Percentiles rank a stretch among this genome's conserved stretches.
These are phyloP conservation scores for Monilinia fructicola DNA, from an alignment of 2,329 filamentous ascomycete species.

Conservation along the genomic window DNA sequence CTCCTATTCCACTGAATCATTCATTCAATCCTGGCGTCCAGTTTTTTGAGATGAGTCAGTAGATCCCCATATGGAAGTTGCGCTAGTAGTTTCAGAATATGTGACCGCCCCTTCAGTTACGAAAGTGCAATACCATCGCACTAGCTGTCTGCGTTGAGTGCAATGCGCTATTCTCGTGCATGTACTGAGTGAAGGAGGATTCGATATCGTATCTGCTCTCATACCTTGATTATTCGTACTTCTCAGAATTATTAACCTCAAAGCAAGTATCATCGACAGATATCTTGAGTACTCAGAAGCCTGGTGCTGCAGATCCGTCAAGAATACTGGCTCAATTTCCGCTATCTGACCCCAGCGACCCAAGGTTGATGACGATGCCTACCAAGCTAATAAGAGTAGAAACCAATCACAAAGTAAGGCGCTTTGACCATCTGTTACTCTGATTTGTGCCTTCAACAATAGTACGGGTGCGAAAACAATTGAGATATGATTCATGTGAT, in stretches of 20 bases:
- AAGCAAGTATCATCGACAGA: too few relatives aligned
- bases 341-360: background rate
- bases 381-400: constrained; percentile 4
- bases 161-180: background rate
- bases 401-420: constrained; percentile 1
- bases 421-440: constrained; percentile 11
- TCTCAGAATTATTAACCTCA: too few relatives aligned
- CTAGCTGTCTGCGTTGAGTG: background rate
- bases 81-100: background rate
- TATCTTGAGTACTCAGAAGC: background rate
- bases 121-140: background rate
- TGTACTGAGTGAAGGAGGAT: background rate
- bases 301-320: background rate
- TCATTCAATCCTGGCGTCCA: background rate
- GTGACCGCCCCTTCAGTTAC: background rate
- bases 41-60: background rate
- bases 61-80: background rate
- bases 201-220: background rate
- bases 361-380: too few relatives aligned
- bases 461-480: background rate
- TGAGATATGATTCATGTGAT: background rate
- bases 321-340: background rate
- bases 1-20: too few relatives aligned
- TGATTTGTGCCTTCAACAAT: constrained; percentile 4
- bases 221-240: background rate